Conservation (phyloP, 768 basidiomycete species). For the Lenzites betulinus region DNA sequence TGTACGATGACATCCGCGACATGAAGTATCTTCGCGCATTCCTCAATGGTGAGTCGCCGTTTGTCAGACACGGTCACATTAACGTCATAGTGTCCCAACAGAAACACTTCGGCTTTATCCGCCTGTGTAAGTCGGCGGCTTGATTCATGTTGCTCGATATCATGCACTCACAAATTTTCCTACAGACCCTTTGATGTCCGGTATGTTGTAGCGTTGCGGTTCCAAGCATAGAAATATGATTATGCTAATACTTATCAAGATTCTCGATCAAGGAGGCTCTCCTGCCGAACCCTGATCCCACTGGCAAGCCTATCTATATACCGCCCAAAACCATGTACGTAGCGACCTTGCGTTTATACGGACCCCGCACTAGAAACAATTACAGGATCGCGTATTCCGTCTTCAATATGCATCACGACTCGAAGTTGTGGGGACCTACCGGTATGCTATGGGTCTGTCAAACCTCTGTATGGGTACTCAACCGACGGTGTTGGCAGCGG, state of each 20-base stretch:
- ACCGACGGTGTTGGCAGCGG: constrained; percentile 39
- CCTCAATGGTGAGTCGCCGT: constrained; percentile 25
- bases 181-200: constrained; percentile 38
- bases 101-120: constrained; percentile 37
- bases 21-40: constrained; percentile 35
- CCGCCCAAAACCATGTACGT: constrained; percentile 22
- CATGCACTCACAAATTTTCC: not conserved
- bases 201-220: constrained; percentile 19
- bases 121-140: constrained; percentile 27
- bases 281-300: constrained; percentile 22
- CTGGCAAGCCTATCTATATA: constrained; percentile 26
- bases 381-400: constrained; percentile 50
- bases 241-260: not conserved
- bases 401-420: constrained; percentile 65
- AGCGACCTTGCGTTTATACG: not conserved
- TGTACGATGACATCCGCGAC: constrained; percentile 36
- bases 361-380: constrained; percentile 28
- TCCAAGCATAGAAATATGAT: not conserved
- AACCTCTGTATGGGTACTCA: not conserved
- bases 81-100: not conserved
- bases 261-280: constrained; percentile 16
- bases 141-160: not conserved
- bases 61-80: not conserved
- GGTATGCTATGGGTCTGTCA: constrained; percentile 37
- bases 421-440: constrained; percentile 72